Base-by-base conservation (phyloP, 306 rosid genomes). In the Rubus idaeus region DNA sequence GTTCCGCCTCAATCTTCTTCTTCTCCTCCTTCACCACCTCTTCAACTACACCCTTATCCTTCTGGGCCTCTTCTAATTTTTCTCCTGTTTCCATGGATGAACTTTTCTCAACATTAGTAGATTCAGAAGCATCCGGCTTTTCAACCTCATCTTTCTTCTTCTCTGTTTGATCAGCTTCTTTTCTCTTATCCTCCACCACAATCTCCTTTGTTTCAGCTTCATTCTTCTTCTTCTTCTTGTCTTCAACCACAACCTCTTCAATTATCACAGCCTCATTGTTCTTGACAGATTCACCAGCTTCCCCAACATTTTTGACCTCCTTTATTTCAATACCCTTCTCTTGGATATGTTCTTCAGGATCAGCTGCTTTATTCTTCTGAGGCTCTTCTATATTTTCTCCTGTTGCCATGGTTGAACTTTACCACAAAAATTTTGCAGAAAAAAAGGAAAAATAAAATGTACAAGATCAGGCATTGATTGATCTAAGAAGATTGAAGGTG, bases 351-450 rank as follows among this genome's bases (percentile, higher is more conserved):
- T 71, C 75, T 10, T 71, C 47, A 35, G 5, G 6, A 50, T 39
- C 50, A n/a, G n/a, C 23, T 21, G 5, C 75, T 71, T 72, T 40
- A 40, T 53, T 51, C 49, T 72, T 72, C 3, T 13, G 7, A 26
- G 40, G 20, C 14, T 55, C 65, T 39, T 53, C 52, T 12, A 17
- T 1, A 30, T 72, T 42, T 46, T 55, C 66, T 11, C 51, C 20
- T 20, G 65, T 72, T 12, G 40, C 65, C 76, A 72, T 55, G 40
- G 1, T 55, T 55, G 52, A 40, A 53, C 51, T 53, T 72, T 5
- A 40, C 75, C 40, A 53, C 39, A 71, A 4, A 17, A 10, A 6
- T 52, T 39, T 5, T 7, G n/a, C n/a, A 20, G 12, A 10, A 9
- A n/a, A 18, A 17, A 53, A 1, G 4, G 9, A 49, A 55, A 30